Evolutionary conservation across 371 early-diverging fungal species (phyloP), one percentile per base, ranked within the genome.

Genomic region (Apophysomyces sp.): DNA sequence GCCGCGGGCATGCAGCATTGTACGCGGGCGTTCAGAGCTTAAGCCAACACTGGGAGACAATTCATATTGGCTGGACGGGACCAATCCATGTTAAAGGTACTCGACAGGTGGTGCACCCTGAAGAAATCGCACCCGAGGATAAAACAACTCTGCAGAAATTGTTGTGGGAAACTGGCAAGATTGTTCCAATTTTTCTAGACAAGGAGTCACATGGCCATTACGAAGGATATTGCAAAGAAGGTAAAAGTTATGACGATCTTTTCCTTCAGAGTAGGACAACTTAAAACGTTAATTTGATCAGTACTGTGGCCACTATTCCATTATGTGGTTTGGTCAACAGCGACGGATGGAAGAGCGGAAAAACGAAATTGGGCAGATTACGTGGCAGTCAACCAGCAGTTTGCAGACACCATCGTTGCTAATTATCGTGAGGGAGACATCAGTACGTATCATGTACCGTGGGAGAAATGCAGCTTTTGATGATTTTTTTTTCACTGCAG

Each of bases 231-330:
- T 96, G 92, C 88, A 97, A 94, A 84, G 81, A 85, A 60, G 90
- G 94, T 88, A 86, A 41, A 60, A 7, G 36, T n/a, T 6, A 6
- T 9, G 49, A 21, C 49, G 49, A 44, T 44, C 49, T 52, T 29
- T 49, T 28, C 11, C 30, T 36, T 31, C 6, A 32, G 18, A 28
- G 53, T 32, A 32, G 2, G n/a, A 21, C 18, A 21, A 44, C 49
- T 18, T 11, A 8, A 21, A 21, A 11, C 11, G 37, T 37, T 37
- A 37, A 37, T 11, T 51, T 58, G 51, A 15, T 6, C 58, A 89
- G 90, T 89, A 24, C 87, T 99, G 27, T 99, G 99, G 99, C 99
- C 99, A 0, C 73, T 99, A 57, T 91, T 99, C 57, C 99, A 99
- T 80, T 98, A 98, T 69, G 84, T 99, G 55, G 66, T 71, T 2